These are phyloP conservation scores for Candida berthetii DNA, from an alignment of 805 yeast genomes.

Conservation along the genomic window DNA sequence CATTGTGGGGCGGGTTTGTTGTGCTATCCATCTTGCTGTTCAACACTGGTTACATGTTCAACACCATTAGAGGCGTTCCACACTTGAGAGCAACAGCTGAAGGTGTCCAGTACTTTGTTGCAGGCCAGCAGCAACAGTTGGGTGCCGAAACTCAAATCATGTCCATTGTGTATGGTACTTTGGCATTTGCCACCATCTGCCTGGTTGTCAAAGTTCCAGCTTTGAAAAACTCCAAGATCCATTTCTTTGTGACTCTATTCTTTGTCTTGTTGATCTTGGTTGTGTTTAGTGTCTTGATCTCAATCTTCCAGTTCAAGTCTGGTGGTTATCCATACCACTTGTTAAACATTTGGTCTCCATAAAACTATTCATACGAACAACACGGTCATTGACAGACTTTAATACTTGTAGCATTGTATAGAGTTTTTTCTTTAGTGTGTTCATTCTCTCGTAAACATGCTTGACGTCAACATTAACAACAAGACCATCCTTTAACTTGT, in stretches of 20 bases:
- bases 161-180: slow-evolving; percentile 62
- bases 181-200: slow-evolving; percentile 54
- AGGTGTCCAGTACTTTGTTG: slow-evolving; percentile 38
- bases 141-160: slow-evolving; percentile 89
- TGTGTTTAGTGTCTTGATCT: slow-evolving; percentile 56
- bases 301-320: slow-evolving; percentile 65
- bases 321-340: slow-evolving; percentile 73
- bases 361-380: slow-evolving; percentile 7
- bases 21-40: slow-evolving; percentile 64
- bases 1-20: slow-evolving; percentile 68
- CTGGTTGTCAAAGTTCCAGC: slow-evolving; percentile 54
- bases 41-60: slow-evolving; percentile 91
- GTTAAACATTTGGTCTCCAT: slow-evolving; percentile 28
- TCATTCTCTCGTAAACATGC: slow-evolving; percentile 18
- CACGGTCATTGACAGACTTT: slow-evolving; percentile 28
- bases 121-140: slow-evolving; percentile 70
- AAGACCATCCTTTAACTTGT: slow-evolving; percentile 19
- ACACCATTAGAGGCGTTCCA: slow-evolving; percentile 62
- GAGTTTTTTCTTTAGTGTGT: slow-evolving; percentile 17
- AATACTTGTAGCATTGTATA: slow-evolving; percentile 21
- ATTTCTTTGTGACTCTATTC: slow-evolving; percentile 40
- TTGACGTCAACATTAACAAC: slow-evolving; percentile 9
- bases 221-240: slow-evolving; percentile 36
- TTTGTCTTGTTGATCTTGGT: slow-evolving; percentile 42
- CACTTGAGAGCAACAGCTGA: slow-evolving; percentile 41